Percentiles rank a stretch among this genome's conserved stretches.
Evolutionary conservation across 2,329 filamentous ascomycete genomes (phyloP).

Genomic region (Elsinoe necatrix): DNA sequence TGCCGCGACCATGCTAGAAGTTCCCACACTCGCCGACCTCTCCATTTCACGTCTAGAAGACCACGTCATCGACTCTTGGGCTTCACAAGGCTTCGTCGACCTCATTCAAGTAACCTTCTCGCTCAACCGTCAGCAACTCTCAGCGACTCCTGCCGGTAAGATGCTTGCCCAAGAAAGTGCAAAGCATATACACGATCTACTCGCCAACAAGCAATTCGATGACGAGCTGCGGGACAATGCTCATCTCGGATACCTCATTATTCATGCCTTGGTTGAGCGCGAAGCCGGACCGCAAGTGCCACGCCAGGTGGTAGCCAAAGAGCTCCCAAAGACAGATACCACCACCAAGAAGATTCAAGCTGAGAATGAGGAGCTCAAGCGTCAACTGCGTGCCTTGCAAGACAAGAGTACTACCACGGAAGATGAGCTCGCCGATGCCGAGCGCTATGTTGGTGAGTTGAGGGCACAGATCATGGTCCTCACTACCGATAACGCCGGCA

Average conservation of each 20-base stretch:
- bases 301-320: not conserved
- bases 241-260: constrained; percentile 2
- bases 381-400: not conserved
- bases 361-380: not conserved
- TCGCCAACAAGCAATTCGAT: constrained; percentile 2
- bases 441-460: not conserved
- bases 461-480: not conserved
- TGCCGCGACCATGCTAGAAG: constrained; percentile 7
- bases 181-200: constrained; percentile 10
- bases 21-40: not conserved
- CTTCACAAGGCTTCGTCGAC: constrained; percentile 9
- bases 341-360: not conserved
- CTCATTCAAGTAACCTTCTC: constrained; percentile 10
- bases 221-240: constrained; percentile 1
- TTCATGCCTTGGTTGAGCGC: not conserved
- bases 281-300: not conserved
- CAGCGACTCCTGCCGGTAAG: not conserved
- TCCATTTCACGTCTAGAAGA: not conserved
- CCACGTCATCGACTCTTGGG: not conserved
- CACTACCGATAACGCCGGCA: not conserved
- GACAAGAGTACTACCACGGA: not conserved
- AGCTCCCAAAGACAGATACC: not conserved
- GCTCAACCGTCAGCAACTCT: not conserved
- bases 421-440: not conserved
- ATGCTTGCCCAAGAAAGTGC: constrained; percentile 12